Percentiles rank a stretch among this genome's conserved stretches.
These are phyloP conservation scores for Ogataea salicorniae DNA, from an alignment of 805 yeast species.

Conservation along the genomic window DNA sequence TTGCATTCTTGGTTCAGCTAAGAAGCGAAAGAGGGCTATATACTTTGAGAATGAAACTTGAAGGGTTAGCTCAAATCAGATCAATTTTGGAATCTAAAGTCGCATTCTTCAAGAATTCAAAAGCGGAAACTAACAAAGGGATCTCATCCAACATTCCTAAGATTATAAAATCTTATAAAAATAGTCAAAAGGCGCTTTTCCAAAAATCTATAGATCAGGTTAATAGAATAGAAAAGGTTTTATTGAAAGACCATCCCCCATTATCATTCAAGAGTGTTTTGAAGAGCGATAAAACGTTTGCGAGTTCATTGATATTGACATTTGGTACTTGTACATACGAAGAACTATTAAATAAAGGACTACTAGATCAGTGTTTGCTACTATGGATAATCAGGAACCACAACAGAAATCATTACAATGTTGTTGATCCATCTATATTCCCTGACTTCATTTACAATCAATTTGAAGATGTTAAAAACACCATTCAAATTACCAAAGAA, in stretches of 20 bases:
- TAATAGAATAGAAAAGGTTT: conserved; percentile 39
- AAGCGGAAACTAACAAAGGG: conserved; percentile 15
- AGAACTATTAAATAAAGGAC: conserved; percentile 41
- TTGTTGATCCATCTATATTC: conserved; percentile 31
- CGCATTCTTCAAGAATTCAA: conserved; percentile 32
- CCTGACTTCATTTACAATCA: conserved; percentile 46
- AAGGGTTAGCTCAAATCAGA: conserved; percentile 53
- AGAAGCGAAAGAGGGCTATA: conserved; percentile 39
- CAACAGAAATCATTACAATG: conserved; percentile 36
- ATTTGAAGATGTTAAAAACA: conserved; percentile 29
- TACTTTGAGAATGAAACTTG: conserved; percentile 51
- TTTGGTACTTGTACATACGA: conserved; percentile 55
- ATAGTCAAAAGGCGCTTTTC: conserved; percentile 44
- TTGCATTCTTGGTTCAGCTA: conserved; percentile 48
- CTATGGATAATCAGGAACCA: conserved; percentile 59
- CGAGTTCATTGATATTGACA: conserved; percentile 44
- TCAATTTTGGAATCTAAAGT: conserved; percentile 49
- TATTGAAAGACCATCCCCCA: conserved; percentile 43
- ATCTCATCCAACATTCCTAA: conserved; percentile 24
- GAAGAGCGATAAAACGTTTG: conserved; percentile 35
- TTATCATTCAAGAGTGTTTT: conserved; percentile 47
- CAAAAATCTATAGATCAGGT: conserved; percentile 40
- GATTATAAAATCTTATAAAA: conserved; percentile 41
- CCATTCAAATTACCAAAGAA: conserved; percentile 35
- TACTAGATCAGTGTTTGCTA: conserved; percentile 54